phyloP scores from a whole-genome alignment of 1,284 basidiomycete species.

The Rhodotorula sp. region DNA sequence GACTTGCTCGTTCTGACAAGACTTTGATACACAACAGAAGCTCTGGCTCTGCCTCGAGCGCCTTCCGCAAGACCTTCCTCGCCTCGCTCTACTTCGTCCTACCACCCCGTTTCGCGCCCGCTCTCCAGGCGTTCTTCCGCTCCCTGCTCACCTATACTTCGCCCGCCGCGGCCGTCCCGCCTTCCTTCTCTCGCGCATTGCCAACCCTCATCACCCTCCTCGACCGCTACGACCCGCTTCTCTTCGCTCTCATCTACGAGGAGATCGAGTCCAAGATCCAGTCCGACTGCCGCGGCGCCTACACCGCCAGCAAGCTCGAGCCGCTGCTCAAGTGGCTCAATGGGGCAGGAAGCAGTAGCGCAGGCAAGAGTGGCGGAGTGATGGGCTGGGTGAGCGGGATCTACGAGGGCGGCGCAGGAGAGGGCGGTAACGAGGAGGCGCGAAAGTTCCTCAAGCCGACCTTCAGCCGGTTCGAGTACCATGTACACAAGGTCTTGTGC shows the following conservation, averaged over 20 bases:
- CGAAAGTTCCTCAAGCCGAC: slow-evolving; percentile 72
- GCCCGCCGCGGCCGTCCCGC: slow-evolving; percentile 45
- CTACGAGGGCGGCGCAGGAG: slow-evolving; percentile 58
- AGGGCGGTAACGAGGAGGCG: slow-evolving; percentile 56
- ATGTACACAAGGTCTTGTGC: slow-evolving; percentile 79
- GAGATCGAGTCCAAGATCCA: slow-evolving; percentile 73
- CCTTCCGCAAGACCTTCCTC: slow-evolving; percentile 57
- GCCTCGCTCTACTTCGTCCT: slow-evolving; percentile 67
- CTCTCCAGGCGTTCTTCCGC: slow-evolving; percentile 55
- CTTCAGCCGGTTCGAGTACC: slow-evolving; percentile 83
- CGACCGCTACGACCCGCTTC: slow-evolving; percentile 78
- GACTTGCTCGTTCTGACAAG: not conserved
- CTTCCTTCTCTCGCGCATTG: slow-evolving; percentile 35
- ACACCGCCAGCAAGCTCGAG: slow-evolving; percentile 67
- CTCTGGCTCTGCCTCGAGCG: not conserved
- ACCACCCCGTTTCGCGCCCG: slow-evolving; percentile 64
- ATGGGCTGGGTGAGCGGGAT: slow-evolving; percentile 32
- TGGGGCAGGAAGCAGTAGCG: slow-evolving; percentile 56
- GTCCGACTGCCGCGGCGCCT: slow-evolving; percentile 65
- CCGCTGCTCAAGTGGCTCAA: slow-evolving; percentile 71
- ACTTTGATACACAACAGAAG: not conserved
- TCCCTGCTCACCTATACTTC: slow-evolving; percentile 49
- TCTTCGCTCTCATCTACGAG: slow-evolving; percentile 79
- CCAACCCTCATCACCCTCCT: slow-evolving; percentile 63
- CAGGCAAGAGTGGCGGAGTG: slow-evolving; percentile 61